Conservation (phyloP, 2,329 filamentous ascomycete genomes). For the Hypomyces rosellus region DNA sequence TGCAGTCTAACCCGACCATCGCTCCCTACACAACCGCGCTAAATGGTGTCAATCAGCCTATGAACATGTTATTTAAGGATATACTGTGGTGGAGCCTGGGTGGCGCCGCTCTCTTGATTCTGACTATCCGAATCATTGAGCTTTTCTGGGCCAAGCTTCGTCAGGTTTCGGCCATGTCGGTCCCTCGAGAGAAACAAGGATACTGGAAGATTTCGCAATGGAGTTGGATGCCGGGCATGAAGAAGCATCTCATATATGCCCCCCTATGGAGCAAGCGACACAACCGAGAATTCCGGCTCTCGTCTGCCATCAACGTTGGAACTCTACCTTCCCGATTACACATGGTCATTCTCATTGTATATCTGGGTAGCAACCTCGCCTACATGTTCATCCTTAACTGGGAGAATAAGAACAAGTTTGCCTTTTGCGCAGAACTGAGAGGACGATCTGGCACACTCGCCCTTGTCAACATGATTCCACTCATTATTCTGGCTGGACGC, state of each 20-base stretch:
- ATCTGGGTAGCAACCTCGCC: constrained; percentile 53
- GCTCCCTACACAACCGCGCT: constrained; percentile 50
- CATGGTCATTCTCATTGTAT: constrained; percentile 48
- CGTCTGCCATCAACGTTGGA: constrained; percentile 52
- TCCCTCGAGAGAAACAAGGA: constrained; percentile 43
- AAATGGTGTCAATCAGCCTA: constrained; percentile 53
- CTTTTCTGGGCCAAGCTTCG: constrained; percentile 51
- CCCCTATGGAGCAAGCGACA: constrained; percentile 60
- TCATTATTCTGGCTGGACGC: constrained; percentile 80
- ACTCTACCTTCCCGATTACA: constrained; percentile 62
- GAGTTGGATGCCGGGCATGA: constrained; percentile 55
- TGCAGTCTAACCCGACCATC: constrained; percentile 41
- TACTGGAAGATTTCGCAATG: constrained; percentile 56
- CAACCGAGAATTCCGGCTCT: constrained; percentile 60
- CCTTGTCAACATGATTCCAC: constrained; percentile 84
- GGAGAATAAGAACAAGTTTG: constrained; percentile 49
- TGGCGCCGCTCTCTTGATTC: constrained; percentile 46
- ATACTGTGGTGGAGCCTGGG: constrained; percentile 56
- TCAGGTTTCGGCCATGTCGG: constrained; percentile 53
- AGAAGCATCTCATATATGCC: constrained; percentile 55
- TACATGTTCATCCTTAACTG: constrained; percentile 61
- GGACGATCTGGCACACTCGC: constrained; percentile 80
- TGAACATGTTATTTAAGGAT: constrained; percentile 52
- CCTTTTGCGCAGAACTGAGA: constrained; percentile 73
- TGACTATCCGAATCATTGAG: constrained; percentile 48